These are phyloP conservation scores for Fusarium austroafricanum DNA, from an alignment of 2,329 filamentous ascomycete genomes.

Conservation along the genomic window DNA sequence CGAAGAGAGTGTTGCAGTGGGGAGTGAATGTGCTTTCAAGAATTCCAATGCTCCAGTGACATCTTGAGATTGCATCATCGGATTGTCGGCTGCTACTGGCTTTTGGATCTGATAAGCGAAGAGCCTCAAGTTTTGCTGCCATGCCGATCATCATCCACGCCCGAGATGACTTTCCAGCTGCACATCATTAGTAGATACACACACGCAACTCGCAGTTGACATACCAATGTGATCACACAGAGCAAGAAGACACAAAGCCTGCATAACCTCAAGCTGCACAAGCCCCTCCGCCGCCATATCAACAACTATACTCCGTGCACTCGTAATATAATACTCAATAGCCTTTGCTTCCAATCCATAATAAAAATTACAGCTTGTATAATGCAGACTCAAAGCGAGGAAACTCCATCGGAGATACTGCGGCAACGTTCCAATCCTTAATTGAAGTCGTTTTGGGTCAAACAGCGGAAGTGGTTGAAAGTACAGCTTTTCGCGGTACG, in stretches of 20 bases:
- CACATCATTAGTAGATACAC: rapidly evolving
- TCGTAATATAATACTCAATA: slow-evolving; percentile 37
- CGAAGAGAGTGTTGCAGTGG: neutral
- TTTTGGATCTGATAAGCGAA: slow-evolving; percentile 13
- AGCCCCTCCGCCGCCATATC: slow-evolving; percentile 34
- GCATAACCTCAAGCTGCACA: slow-evolving; percentile 26
- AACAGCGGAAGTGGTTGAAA: slow-evolving; percentile 35
- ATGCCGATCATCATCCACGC: slow-evolving; percentile 45
- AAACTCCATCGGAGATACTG: slow-evolving; percentile 41
- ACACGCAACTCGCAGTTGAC: neutral
- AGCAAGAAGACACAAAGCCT: slow-evolving; percentile 36
- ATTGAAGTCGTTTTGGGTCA: slow-evolving; percentile 14
- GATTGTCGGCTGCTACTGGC: neutral
- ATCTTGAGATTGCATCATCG: slow-evolving; percentile 20
- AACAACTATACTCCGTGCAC: slow-evolving; percentile 29
- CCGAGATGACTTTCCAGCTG: slow-evolving; percentile 31
- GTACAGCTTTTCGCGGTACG: slow-evolving; percentile 33
- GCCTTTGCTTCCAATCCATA: slow-evolving; percentile 31
- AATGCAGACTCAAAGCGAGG: slow-evolving; percentile 22
- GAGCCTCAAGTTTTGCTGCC: slow-evolving; percentile 31
- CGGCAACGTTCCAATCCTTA: slow-evolving; percentile 19
- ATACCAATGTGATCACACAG: slow-evolving; percentile 39
- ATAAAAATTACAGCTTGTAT: slow-evolving; percentile 29
- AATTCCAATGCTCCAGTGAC: slow-evolving; percentile 36
- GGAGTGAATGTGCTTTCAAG: slow-evolving; percentile 37